phyloP scores from a whole-genome alignment of 1,284 basidiomycete genomes.

The Anthracocystis walkeri region DNA sequence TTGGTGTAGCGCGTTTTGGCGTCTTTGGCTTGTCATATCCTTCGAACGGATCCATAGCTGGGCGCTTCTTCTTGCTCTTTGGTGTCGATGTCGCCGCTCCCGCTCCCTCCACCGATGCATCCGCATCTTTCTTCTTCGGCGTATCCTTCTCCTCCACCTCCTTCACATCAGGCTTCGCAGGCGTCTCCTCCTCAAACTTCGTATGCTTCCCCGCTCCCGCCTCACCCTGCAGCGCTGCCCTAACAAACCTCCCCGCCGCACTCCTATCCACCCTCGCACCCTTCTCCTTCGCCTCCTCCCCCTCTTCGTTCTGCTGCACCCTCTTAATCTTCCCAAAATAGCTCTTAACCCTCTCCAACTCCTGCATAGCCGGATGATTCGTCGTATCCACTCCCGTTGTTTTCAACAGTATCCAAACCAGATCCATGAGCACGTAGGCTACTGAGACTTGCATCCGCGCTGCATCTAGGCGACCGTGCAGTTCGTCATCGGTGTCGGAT shows the following conservation, averaged over 20 bases:
- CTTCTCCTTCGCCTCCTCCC: constrained; percentile 14
- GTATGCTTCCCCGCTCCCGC: constrained; percentile 35
- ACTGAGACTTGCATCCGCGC: constrained; percentile 53
- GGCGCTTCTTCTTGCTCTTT: constrained; percentile 42
- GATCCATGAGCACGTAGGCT: constrained; percentile 58
- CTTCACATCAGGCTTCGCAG: constrained; percentile 5
- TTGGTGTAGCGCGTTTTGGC: constrained; percentile 21
- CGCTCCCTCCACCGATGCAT: not conserved
- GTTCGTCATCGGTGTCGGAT: constrained; percentile 23
- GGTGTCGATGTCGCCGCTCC: constrained; percentile 1
- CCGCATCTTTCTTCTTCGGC: constrained; percentile 1
- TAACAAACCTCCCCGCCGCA: constrained; percentile 51
- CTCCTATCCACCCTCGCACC: constrained; percentile 37
- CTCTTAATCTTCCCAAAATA: constrained; percentile 59
- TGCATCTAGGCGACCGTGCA: constrained; percentile 53
- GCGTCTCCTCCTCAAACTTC: constrained; percentile 38
- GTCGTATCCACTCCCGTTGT: constrained; percentile 53
- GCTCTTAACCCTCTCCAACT: constrained; percentile 57
- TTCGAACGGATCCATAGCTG: constrained; percentile 49
- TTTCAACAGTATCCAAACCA: constrained; percentile 62
- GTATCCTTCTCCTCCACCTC: constrained; percentile 5
- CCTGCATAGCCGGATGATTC: constrained; percentile 53
- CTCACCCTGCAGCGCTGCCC: constrained; percentile 41
- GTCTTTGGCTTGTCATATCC: constrained; percentile 50
- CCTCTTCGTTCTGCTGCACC: constrained; percentile 41